Evolutionary conservation across 139 green algal species (phyloP), one percentile per base, ranked within the genome.

Genomic region (Gonium pectorale): DNA sequence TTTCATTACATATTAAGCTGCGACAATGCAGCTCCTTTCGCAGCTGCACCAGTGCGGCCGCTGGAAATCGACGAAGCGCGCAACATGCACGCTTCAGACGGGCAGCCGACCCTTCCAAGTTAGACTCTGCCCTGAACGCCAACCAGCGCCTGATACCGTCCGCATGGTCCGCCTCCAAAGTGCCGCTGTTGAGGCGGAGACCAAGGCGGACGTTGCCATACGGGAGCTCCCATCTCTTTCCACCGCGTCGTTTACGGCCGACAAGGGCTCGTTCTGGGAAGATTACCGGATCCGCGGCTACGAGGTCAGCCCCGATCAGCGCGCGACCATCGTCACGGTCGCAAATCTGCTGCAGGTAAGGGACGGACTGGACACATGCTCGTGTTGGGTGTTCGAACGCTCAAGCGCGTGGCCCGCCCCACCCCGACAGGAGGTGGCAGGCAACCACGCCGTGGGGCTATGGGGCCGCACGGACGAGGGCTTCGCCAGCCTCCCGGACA

Each of bases 361-460:
- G 5, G 13, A n/a, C 22, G 5, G 15, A 63, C 27, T 11, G 0
- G 24, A 40, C 2, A 4, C 46, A 46, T 41, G 41, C 11, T 26
- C 44, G 9, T 26, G 64, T 26, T 19, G 27, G 6, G 26, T 71
- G 33, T n/a, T 71, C 29, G 31, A 46, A 64, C 15, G 9, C 6
- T 9, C 56, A n/a, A 64, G 56, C n/a, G 19, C 56, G 24, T 64
- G 19, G 17, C 13, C 49, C 13, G 13, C 49, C 17, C 13, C 13
- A 13, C 49, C 13, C n/a, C 24, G 26, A 63, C 93, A 98, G 94
- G 96, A 98, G 49, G 88, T 92, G 0, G 95, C 95, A 3, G 88
- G 91, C 80, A 98, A 98, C 81, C 96, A 98, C 81, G 94, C 90
- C 0, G 94, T 98, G 4, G 92, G 93, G 0, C 91, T 98, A 86